Evolutionary conservation across 441 rosid species (phyloP).

Genomic region (Pelargonium myrrhifolium): DNA sequence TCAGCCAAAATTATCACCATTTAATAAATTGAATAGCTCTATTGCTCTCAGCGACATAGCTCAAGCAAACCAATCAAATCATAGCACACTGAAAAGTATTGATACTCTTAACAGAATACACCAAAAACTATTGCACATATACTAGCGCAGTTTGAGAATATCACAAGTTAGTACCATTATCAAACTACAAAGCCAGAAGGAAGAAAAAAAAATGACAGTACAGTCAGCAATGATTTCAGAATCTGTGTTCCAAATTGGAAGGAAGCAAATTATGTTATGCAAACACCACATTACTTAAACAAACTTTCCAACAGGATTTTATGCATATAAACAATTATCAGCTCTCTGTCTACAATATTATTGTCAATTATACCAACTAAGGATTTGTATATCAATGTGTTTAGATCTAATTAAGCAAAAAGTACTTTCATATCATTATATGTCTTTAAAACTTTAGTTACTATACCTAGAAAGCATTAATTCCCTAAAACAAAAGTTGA

Average conservation of each 20-base stretch:
- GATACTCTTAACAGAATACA: not conserved
- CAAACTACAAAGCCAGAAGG: not conserved
- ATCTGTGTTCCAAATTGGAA: not conserved
- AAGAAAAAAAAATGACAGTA: not conserved
- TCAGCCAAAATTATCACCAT: not conserved
- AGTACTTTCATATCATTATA: not conserved
- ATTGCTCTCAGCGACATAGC: not conserved
- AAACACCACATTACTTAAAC: not conserved
- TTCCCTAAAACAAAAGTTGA: not conserved
- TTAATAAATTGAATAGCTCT: not conserved
- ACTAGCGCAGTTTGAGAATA: not conserved
- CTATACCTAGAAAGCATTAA: not conserved
- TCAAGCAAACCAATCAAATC: not conserved
- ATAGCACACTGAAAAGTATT: not conserved
- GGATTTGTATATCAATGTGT: not conserved
- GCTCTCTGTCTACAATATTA: not conserved
- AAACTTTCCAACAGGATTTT: not conserved
- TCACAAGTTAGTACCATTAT: not conserved
- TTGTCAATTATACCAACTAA: not conserved
- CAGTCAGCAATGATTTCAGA: not conserved
- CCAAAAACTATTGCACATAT: not conserved
- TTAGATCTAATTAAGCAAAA: not conserved
- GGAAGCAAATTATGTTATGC: not conserved
- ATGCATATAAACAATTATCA: not conserved
- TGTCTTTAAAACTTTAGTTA: not conserved